Conservation (phyloP, 345 rosid species). For the Hypericum androsaemum region DNA sequence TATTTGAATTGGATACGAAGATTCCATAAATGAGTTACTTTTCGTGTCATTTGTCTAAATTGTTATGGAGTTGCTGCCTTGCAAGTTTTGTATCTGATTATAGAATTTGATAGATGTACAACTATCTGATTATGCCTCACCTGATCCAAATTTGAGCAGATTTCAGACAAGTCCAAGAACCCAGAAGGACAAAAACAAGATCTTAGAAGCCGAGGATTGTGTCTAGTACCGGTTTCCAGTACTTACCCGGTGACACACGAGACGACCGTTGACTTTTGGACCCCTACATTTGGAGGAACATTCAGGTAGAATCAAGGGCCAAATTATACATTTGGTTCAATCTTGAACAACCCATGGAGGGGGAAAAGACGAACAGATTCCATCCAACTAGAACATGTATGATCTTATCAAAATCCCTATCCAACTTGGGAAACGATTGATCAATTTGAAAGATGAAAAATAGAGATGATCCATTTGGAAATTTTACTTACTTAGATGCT, state of each 20-base stretch:
- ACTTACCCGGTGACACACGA: conserved; percentile 87
- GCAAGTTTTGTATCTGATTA: no score
- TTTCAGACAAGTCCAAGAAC: conserved; percentile 44
- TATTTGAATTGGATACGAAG: no score
- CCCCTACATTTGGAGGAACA: conserved; percentile 95
- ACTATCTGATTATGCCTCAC: no score
- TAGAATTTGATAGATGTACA: no score
- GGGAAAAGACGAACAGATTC: conserved; percentile 18
- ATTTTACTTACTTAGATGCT: conserved; percentile 5
- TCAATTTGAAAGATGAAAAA: conserved; percentile 3
- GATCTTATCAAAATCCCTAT: conserved; percentile 31
- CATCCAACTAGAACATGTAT: conserved; percentile 13
- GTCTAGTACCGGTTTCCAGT: conserved; percentile 86
- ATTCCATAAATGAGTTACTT: no score
- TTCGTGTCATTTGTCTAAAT: no score
- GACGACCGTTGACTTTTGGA: conserved; percentile 72
- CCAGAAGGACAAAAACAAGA: conserved; percentile 66
- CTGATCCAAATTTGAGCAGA: conserved; percentile 19
- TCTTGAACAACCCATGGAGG: no score
- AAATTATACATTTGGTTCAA: not conserved
- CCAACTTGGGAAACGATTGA: conserved; percentile 25
- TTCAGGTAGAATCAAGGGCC: conserved; percentile 43
- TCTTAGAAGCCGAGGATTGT: conserved; percentile 83
- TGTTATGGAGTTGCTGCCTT: no score
- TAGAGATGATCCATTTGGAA: conserved; percentile 7